Conservation (phyloP, 306 rosid species). For the Lithocarpus polystachyus region DNA sequence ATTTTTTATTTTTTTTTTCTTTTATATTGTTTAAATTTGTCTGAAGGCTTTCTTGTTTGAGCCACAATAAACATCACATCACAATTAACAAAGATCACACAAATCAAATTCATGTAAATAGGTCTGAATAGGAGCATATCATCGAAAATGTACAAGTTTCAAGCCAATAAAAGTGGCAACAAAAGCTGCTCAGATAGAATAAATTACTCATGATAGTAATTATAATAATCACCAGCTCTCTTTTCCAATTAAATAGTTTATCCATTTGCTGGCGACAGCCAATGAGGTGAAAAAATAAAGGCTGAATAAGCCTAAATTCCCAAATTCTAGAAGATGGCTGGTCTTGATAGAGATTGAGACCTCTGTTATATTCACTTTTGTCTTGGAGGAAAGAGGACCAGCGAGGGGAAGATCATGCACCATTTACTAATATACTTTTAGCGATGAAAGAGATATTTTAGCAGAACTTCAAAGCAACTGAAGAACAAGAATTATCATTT, state of each 20-base stretch:
- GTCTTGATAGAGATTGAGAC: neutral
- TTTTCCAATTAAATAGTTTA: neutral
- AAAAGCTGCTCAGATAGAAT: neutral
- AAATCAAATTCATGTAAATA: neutral
- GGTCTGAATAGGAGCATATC: neutral
- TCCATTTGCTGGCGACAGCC: neutral
- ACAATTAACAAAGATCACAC: neutral
- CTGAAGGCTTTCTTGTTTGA: neutral
- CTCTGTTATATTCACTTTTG: no score
- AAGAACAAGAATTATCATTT: neutral
- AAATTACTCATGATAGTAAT: neutral
- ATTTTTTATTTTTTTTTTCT: no score
- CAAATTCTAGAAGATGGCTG: neutral
- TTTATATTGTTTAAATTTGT: no score
- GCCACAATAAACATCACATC: neutral
- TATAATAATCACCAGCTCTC: neutral
- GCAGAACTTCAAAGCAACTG: neutral
- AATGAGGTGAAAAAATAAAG: neutral
- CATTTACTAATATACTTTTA: neutral
- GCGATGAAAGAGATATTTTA: neutral
- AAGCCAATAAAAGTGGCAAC: neutral
- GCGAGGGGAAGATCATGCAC: neutral
- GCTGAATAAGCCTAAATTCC: neutral
- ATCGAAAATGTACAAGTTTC: neutral
- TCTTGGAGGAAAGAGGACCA: no score